Percentiles rank a stretch among this genome's conserved stretches.
These are phyloP conservation scores for Colletotrichum sp. DNA, from an alignment of 2,329 filamentous ascomycete genomes.

Conservation along the genomic window DNA sequence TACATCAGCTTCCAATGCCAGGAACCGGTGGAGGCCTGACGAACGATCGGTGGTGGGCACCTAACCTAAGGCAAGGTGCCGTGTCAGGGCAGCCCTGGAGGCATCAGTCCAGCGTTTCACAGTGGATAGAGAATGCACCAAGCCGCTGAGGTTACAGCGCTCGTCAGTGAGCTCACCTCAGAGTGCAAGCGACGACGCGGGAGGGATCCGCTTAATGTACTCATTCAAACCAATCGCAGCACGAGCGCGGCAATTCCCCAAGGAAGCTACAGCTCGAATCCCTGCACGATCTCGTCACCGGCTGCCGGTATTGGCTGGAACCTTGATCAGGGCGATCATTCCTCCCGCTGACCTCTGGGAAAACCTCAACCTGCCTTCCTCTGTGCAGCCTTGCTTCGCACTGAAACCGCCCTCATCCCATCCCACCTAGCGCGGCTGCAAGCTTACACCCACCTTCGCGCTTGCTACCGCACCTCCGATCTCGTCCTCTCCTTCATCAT, in stretches of 20 bases:
- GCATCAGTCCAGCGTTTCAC: neutral
- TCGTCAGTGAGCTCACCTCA: neutral
- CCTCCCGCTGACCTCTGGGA: conserved; percentile 7
- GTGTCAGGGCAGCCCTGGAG: neutral
- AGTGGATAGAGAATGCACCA: neutral
- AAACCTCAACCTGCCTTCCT: conserved; percentile 12
- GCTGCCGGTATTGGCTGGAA: conserved; percentile 19
- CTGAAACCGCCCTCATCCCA: conserved; percentile 15
- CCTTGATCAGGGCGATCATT: conserved; percentile 8
- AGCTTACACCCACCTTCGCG: neutral
- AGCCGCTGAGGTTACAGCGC: conserved; percentile 5
- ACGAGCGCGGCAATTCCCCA: conserved; percentile 10
- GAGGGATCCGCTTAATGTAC: neutral
- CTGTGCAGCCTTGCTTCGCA: conserved; percentile 10
- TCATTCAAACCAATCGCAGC: neutral
- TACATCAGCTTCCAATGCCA: neutral
- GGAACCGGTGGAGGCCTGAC: neutral
- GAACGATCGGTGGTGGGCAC: neutral
- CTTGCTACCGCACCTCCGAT: neutral
- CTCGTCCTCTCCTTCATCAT: neutral
- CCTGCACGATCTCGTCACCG: conserved; percentile 20
- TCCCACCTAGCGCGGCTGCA: conserved; percentile 10
- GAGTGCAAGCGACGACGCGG: neutral
- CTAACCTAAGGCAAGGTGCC: neutral
- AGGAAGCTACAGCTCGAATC: conserved; percentile 20